Conservation (phyloP, 305 asterid genomes). For the Solanum hybrid region DNA sequence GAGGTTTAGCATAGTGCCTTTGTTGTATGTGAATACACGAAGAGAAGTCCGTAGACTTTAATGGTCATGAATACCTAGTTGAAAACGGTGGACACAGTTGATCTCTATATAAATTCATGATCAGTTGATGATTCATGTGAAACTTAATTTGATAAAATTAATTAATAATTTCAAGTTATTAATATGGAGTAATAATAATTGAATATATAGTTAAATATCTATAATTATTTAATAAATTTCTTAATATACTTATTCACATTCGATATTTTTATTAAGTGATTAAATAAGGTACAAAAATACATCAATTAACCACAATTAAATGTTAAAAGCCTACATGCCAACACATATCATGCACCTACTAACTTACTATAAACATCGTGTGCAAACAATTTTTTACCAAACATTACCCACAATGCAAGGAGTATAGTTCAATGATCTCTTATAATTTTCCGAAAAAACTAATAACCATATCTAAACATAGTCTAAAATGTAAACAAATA, state of each 20-base stretch:
- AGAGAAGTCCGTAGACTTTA: neutral
- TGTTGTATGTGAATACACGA: neutral
- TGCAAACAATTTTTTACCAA: too few relatives aligned
- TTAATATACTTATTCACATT: neutral
- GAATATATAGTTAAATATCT: neutral
- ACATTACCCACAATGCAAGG: neutral
- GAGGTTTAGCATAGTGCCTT: neutral
- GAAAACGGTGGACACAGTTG: neutral
- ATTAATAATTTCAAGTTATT: too few relatives aligned
- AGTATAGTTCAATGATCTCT: neutral
- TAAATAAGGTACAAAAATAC: neutral
- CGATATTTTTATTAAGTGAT: too few relatives aligned
- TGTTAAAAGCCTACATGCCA: neutral
- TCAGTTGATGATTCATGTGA: neutral
- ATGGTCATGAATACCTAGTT: neutral
- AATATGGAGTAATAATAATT: too few relatives aligned
- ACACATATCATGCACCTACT: neutral
- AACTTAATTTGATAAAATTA: too few relatives aligned
- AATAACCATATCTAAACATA: neutral
- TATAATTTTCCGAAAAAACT: neutral
- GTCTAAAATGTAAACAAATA: neutral
- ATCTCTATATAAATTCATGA: neutral
- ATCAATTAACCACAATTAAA: neutral
- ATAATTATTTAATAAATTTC: too few relatives aligned
- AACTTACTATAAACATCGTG: accelerated